phyloP scores from a whole-genome alignment of 371 early-diverging fungal species.

The Apophysomyces elegans region DNA sequence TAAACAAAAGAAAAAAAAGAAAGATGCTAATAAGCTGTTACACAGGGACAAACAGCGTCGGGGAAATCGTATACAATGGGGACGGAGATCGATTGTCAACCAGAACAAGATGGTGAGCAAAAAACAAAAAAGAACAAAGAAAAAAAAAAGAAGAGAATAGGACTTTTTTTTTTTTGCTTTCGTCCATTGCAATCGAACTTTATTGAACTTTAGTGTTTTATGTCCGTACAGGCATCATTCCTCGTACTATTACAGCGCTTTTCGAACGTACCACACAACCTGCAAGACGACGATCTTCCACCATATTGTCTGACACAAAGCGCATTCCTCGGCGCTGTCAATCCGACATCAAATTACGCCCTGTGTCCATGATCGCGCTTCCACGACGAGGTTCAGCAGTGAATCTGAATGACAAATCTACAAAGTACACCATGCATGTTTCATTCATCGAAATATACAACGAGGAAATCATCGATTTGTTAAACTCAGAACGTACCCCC shows the following conservation, averaged over 20 bases:
- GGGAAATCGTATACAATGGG: conserved; percentile 99
- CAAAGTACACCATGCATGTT: conserved; percentile 55
- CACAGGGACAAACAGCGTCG: conserved; percentile 84
- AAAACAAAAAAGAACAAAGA: neutral
- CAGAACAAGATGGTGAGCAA: conserved; percentile 50
- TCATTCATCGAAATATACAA: conserved; percentile 97
- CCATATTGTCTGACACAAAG: neutral
- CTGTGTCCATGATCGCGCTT: conserved; percentile 36
- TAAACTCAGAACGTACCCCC: conserved; percentile 66
- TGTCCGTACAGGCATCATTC: conserved; percentile 76
- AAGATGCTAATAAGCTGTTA: neutral
- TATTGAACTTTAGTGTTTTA: neutral
- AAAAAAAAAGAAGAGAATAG: too few relatives aligned
- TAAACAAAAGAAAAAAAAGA: neutral
- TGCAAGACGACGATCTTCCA: neutral
- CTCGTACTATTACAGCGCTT: conserved; percentile 81
- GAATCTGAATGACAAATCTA: conserved; percentile 16
- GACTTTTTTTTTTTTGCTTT: too few relatives aligned
- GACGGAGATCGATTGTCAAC: conserved; percentile 73
- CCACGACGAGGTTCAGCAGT: conserved; percentile 9
- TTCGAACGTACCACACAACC: conserved; percentile 57
- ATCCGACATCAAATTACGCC: conserved; percentile 27
- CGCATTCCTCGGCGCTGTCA: conserved; percentile 20
- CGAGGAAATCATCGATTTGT: conserved; percentile 91
- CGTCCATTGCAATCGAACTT: neutral